Evolutionary conservation across 179 eudicot species (phyloP).

Genomic region (Beta corolliflora): DNA sequence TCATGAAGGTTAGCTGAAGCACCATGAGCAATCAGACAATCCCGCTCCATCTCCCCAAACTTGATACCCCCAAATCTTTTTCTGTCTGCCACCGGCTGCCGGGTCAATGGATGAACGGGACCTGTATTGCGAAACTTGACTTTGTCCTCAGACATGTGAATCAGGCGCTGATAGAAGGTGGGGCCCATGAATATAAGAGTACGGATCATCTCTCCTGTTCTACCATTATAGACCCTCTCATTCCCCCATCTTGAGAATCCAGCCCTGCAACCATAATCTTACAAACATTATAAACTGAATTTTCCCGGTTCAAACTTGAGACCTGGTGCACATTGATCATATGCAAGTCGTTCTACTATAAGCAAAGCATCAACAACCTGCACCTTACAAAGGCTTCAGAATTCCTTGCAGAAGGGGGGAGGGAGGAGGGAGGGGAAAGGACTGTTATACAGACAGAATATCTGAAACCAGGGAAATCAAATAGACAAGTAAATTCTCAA

Average conservation of each 20-base stretch:
- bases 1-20: constrained; percentile 92
- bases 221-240: constrained; percentile 79
- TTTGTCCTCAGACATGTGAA: constrained; percentile 95
- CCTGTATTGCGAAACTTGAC: constrained; percentile 96
- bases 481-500: background rate
- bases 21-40: constrained; percentile 94
- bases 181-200: constrained; percentile 90
- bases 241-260: constrained; percentile 93
- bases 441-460: background rate
- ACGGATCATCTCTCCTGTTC: constrained; percentile 73
- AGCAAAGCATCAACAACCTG: background rate
- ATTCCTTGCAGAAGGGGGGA: no score
- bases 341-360: background rate
- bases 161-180: constrained; percentile 79
- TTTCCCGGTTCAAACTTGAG: background rate
- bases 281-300: background rate
- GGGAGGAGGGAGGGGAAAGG: no score
- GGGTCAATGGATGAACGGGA: constrained; percentile 90
- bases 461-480: background rate
- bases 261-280: constrained; percentile 48
- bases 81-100: constrained; percentile 94
- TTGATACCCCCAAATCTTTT: constrained; percentile 94
- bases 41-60: constrained; percentile 95
- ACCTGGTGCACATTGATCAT: background rate
- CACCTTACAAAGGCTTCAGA: background rate